Conservation (phyloP, 2,329 filamentous ascomycete species). For the Colletotrichum spinosum region DNA sequence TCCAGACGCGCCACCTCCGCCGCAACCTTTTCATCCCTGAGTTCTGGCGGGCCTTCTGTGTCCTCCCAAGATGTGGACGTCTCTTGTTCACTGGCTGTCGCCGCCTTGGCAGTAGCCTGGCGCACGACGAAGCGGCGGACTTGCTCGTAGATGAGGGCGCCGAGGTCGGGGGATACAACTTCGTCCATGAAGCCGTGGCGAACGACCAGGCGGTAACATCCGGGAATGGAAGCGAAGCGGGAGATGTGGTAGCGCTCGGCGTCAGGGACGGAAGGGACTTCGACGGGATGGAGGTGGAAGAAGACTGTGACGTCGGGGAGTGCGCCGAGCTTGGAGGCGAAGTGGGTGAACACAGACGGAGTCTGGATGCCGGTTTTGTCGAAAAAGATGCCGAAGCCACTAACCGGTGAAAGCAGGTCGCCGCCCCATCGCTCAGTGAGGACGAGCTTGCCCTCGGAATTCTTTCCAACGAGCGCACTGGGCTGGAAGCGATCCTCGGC, state of each 20-base stretch:
- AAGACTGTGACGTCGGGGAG: constrained; percentile 78
- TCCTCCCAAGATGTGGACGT: constrained; percentile 21
- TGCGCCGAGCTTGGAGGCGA: constrained; percentile 76
- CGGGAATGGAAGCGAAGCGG: constrained; percentile 60
- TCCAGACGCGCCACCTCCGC: constrained; percentile 58
- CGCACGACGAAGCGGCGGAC: constrained; percentile 64
- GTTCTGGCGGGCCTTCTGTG: constrained; percentile 36
- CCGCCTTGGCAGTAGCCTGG: constrained; percentile 41
- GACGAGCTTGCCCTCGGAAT: constrained; percentile 42
- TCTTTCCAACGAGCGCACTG: constrained; percentile 49
- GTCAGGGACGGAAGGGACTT: constrained; percentile 65
- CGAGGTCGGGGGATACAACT: constrained; percentile 74
- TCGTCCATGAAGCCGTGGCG: constrained; percentile 81
- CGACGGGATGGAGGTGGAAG: constrained; percentile 76
- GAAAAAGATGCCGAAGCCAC: constrained; percentile 79
- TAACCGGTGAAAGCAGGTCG: constrained; percentile 58
- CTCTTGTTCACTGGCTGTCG: constrained; percentile 34
- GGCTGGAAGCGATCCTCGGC: constrained; percentile 68
- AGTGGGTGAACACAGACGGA: constrained; percentile 78
- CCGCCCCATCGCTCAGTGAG: constrained; percentile 55
- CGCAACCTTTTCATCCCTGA: constrained; percentile 42
- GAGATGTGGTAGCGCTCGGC: constrained; percentile 61
- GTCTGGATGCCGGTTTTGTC: constrained; percentile 78
- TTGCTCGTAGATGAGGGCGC: constrained; percentile 66
- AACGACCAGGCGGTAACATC: constrained; percentile 76